These are phyloP conservation scores for Amauroascus verrucosus DNA, from an alignment of 2,329 filamentous ascomycete species.

Conservation along the genomic window DNA sequence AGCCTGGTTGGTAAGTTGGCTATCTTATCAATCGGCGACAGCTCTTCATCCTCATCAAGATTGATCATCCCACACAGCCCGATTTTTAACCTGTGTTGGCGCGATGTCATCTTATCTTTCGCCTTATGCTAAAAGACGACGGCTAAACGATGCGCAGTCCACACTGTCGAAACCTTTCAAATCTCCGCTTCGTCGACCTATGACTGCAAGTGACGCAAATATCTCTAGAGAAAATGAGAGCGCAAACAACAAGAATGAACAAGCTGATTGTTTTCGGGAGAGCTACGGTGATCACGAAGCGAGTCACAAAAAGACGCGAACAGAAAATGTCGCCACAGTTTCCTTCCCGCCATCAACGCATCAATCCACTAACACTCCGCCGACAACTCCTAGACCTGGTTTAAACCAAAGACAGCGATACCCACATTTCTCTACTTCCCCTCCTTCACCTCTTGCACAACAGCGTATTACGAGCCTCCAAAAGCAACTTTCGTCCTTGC, in stretches of 20 bases:
- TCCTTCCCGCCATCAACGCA: neutral
- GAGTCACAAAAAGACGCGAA: neutral
- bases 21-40: conserved; percentile 8
- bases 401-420: neutral
- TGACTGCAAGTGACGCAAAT: neutral
- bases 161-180: conserved; percentile 61
- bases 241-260: neutral
- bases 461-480: conserved; percentile 35
- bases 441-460: neutral
- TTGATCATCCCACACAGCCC: neutral
- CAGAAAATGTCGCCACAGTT: neutral
- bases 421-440: neutral
- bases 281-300: neutral
- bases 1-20: no score
- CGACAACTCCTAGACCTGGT: neutral
- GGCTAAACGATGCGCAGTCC: conserved; percentile 48
- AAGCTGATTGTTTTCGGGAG: neutral
- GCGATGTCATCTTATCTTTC: neutral
- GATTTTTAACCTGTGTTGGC: neutral
- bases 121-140: conserved; percentile 48
- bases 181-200: conserved; percentile 51
- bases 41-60: neutral
- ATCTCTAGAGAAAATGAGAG: neutral
- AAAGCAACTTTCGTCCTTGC: conserved; percentile 29
- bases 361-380: neutral